These are phyloP conservation scores for Orychophragmus violaceus DNA, from an alignment of 345 rosid species.

Conservation along the genomic window DNA sequence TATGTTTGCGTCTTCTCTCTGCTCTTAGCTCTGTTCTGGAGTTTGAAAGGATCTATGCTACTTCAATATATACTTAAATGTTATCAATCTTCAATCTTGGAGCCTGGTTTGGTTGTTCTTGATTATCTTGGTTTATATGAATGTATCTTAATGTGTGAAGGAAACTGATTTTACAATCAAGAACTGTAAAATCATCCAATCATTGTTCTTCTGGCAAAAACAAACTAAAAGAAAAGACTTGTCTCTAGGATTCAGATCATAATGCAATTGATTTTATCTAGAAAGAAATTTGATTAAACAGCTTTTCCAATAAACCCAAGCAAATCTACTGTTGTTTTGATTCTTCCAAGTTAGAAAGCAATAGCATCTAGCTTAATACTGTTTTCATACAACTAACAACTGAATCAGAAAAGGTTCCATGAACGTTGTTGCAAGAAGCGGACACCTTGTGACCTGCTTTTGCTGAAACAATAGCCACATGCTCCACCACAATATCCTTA, in stretches of 20 bases:
- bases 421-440: slow-evolving; percentile 32
- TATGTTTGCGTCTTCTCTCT: not conserved
- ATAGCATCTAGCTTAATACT: not conserved
- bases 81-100: not conserved
- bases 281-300: not conserved
- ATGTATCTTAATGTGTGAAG: not conserved
- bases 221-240: no score
- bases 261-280: not conserved
- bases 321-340: not conserved
- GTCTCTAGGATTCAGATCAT: not conserved
- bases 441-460: not conserved
- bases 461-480: slow-evolving; percentile 22
- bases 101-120: not conserved
- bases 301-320: not conserved
- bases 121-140: not conserved
- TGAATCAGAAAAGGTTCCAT: slow-evolving; percentile 1
- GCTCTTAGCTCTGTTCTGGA: not conserved
- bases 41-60: not conserved
- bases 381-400: not conserved
- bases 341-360: not conserved
- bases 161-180: not conserved
- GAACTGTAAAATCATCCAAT: not conserved
- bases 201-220: not conserved
- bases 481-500: slow-evolving; percentile 20
- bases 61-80: not conserved